These are phyloP conservation scores for Neophaeococcomyces mojaviensis DNA, from an alignment of 2,329 filamentous ascomycete species.

Conservation along the genomic window DNA sequence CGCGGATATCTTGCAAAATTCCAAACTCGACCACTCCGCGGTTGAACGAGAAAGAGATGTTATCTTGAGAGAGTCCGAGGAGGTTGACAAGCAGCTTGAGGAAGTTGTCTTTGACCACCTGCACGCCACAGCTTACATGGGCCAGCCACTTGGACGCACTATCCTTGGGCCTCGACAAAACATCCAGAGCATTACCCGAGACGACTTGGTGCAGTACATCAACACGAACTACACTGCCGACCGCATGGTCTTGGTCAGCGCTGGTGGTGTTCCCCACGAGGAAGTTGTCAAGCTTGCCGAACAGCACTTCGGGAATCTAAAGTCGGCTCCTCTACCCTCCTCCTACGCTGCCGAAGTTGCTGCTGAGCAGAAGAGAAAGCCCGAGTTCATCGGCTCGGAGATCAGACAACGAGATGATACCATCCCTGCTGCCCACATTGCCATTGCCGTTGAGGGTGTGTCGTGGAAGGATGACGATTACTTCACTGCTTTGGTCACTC, in stretches of 20 bases:
- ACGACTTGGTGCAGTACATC: slow-evolving; percentile 92
- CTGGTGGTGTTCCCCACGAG: slow-evolving; percentile 87
- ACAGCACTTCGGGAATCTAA: slow-evolving; percentile 82
- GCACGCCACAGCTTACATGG: slow-evolving; percentile 95
- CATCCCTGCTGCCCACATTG: slow-evolving; percentile 92
- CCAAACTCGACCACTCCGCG: slow-evolving; percentile 85
- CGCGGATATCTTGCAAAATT: slow-evolving; percentile 98
- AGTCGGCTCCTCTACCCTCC: slow-evolving; percentile 61
- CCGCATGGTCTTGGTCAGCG: slow-evolving; percentile 96
- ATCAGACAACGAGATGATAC: slow-evolving; percentile 93
- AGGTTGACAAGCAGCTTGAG: slow-evolving; percentile 99
- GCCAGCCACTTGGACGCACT: slow-evolving; percentile 91
- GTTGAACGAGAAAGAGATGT: slow-evolving; percentile 98
- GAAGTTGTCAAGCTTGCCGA: slow-evolving; percentile 93
- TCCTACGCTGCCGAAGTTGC: slow-evolving; percentile 64
- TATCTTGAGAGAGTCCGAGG: slow-evolving; percentile 96
- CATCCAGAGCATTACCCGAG: slow-evolving; percentile 89
- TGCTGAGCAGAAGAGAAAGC: slow-evolving; percentile 72
- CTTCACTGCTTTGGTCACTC: slow-evolving; percentile 94
- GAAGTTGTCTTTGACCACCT: slow-evolving; percentile 99
- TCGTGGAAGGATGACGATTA: slow-evolving; percentile 99
- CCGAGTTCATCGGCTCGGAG: slow-evolving; percentile 94
- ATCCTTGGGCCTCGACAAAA: slow-evolving; percentile 97
- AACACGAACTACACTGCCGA: slow-evolving; percentile 99
- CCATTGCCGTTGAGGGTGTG: slow-evolving; percentile 96